Base-by-base conservation (phyloP, 1,284 basidiomycete genomes). In the Trametes sp. region DNA sequence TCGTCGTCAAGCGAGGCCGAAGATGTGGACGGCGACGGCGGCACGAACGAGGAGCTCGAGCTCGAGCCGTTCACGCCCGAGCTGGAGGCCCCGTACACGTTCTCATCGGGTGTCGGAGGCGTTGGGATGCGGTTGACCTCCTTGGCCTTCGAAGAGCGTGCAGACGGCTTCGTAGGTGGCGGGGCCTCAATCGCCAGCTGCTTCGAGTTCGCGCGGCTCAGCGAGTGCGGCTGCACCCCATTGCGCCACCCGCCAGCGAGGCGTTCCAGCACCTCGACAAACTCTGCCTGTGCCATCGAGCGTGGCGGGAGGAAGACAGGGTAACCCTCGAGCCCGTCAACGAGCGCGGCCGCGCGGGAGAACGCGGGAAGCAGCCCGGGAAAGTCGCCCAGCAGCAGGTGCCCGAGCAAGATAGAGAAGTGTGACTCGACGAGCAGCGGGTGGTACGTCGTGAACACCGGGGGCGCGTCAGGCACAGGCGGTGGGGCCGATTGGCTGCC, bases 271-370 rank as follows among this genome's bases (percentile, higher is more conserved):
- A 91, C 81, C 73, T 94, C 93, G 58, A 92, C 77, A 69, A 93
- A 94, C 75, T 94, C 92, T 11, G 92, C 91, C 70, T 94, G 92
- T 0, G 89, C 87, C 88, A 94, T 92, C 16, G 90, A 93, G 31
- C 93, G 81, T 11, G 93, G 90, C 7, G 91, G 90, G 0, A 93
- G 78, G 75, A 95, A 95, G 38, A 95, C 82, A 13, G 93, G 93
- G 74, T 92, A 94, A 0, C 90, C 92, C 72, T 94, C 93, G 35
- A 94, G 81, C 1, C 89, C 88, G 63, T 94, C 90, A 23, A 93
- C 85, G 33, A 92, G 76, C 7, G 82, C 76, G 0, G 90, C 87
- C 0, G 88, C 83, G 55, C 82, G 84, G 29, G 82, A 78, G 69
- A 94, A 93, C 0, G 84, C 82, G 10, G 82, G 81, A 8, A 92